Evolutionary conservation across 176 grass and related monocot genomes (phyloP).

Genomic region (Aegilops speltoides): DNA sequence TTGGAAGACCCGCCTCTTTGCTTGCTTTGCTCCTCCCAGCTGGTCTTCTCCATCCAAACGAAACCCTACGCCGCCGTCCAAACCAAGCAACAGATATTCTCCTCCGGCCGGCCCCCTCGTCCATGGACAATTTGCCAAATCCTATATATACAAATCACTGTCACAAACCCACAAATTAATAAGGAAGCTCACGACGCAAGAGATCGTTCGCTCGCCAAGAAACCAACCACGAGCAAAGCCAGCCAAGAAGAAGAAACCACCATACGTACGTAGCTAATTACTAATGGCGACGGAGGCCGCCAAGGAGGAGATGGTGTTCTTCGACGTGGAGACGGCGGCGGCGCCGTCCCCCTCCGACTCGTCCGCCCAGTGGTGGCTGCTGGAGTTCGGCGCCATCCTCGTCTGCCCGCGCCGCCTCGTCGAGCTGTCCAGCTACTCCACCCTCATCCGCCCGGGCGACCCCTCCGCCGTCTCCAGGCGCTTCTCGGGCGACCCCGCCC

Average conservation of each 20-base stretch:
- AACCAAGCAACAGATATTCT: slow-evolving; percentile 7
- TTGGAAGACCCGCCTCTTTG: background rate
- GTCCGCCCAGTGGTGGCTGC: slow-evolving; percentile 41
- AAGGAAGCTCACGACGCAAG: background rate
- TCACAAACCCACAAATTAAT: background rate
- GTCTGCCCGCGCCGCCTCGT: slow-evolving; percentile 72
- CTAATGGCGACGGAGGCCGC: no score
- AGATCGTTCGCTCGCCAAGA: background rate
- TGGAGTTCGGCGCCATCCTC: slow-evolving; percentile 90
- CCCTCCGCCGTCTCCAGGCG: slow-evolving; percentile 49
- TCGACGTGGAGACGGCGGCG: slow-evolving; percentile 88
- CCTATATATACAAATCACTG: background rate
- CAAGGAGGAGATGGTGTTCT: slow-evolving; percentile 68
- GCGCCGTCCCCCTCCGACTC: background rate
- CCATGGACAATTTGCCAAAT: background rate
- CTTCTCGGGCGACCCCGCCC: slow-evolving; percentile 10
- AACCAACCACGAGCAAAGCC: background rate
- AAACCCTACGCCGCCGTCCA: background rate
- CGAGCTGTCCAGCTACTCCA: slow-evolving; percentile 78
- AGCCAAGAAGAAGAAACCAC: background rate
- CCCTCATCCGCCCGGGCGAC: slow-evolving; percentile 56
- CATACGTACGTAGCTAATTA: background rate
- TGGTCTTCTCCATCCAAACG: background rate
- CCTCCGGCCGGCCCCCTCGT: background rate
- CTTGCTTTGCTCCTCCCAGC: no score